These are phyloP conservation scores for Teratosphaeria viscida DNA, from an alignment of 2,329 filamentous ascomycete species.

Conservation along the genomic window DNA sequence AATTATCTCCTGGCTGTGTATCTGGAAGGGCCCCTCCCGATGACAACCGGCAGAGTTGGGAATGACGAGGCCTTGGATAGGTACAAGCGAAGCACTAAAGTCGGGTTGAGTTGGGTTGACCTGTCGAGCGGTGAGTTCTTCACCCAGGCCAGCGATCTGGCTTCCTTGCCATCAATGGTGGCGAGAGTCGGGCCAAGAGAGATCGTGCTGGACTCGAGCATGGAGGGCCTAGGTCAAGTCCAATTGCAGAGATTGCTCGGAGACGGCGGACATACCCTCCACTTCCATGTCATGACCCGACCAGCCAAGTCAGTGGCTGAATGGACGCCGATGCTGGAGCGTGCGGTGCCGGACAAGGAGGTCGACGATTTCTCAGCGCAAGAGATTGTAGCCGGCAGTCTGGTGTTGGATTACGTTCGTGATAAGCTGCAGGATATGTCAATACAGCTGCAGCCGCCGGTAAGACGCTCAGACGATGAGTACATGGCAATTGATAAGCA, in stretches of 20 bases:
- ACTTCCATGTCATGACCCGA: constrained; percentile 49
- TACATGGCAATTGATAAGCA: constrained; percentile 89
- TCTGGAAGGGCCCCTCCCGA: constrained; percentile 29
- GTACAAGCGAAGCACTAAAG: constrained; percentile 30
- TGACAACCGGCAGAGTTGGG: not conserved
- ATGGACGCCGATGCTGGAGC: constrained; percentile 72
- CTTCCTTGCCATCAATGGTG: constrained; percentile 66
- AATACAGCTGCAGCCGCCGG: constrained; percentile 74
- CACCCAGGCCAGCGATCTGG: constrained; percentile 63
- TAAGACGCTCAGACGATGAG: constrained; percentile 61
- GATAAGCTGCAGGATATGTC: constrained; percentile 65
- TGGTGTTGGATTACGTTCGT: constrained; percentile 76
- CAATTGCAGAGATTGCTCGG: constrained; percentile 20
- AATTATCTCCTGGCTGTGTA: constrained; percentile 85
- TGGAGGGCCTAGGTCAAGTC: constrained; percentile 37
- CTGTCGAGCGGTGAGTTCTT: constrained; percentile 90
- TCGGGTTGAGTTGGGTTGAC: constrained; percentile 89
- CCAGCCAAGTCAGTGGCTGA: constrained; percentile 42
- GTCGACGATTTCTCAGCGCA: constrained; percentile 49
- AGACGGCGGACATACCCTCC: constrained; percentile 54
- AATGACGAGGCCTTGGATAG: constrained; percentile 14
- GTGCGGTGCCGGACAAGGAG: constrained; percentile 48
- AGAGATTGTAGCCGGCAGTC: constrained; percentile 67
- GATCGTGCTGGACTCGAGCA: constrained; percentile 57
- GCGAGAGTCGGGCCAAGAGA: constrained; percentile 77